Evolutionary conservation across 2,329 filamentous ascomycete genomes (phyloP).

Genomic region (Venturia oleaginea): DNA sequence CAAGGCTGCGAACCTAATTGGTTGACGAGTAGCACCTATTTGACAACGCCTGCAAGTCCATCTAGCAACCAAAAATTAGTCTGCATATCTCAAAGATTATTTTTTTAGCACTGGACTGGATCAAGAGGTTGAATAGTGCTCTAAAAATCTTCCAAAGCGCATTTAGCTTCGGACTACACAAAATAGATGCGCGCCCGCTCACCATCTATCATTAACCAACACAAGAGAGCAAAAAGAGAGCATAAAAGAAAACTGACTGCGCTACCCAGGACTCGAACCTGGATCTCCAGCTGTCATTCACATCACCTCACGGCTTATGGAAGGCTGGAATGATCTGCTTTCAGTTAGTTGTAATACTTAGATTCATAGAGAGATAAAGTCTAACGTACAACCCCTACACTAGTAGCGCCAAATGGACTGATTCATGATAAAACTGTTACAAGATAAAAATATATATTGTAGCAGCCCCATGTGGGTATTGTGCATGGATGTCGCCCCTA

Average conservation of each 20-base stretch:
- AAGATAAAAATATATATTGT: neutral
- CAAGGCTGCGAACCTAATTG: neutral
- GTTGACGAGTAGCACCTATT: neutral
- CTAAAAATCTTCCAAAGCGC: neutral
- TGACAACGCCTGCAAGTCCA: neutral
- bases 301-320: neutral
- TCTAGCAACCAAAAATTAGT: neutral
- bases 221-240: neutral
- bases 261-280: neutral
- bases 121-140: neutral
- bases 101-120: neutral
- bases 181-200: neutral
- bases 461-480: neutral
- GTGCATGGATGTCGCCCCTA: neutral
- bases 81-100: neutral
- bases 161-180: neutral
- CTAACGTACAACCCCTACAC: neutral
- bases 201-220: neutral
- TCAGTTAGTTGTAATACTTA: neutral
- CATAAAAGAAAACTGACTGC: neutral
- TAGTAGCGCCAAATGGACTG: neutral
- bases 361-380: neutral
- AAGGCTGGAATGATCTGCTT: neutral
- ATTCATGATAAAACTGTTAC: neutral
- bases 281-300: neutral